Percentiles rank a stretch among this genome's conserved stretches.
phyloP scores from a whole-genome alignment of 164 flowering plant genomes.

The Dillenia suffruticosa region DNA sequence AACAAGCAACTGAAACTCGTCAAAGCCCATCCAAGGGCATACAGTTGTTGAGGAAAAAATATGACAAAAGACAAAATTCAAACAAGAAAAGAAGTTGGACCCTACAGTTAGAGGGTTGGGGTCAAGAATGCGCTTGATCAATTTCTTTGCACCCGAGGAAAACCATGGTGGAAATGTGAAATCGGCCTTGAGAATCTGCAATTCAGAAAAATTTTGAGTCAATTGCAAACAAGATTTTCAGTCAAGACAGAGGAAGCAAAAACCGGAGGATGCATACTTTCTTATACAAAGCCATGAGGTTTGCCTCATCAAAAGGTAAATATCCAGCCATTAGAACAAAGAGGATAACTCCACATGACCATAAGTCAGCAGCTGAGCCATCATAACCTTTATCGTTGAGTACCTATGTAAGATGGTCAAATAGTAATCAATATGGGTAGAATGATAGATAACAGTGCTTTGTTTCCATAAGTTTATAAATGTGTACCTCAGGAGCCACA shows the following conservation, averaged over 20 bases:
- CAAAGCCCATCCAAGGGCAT: neutral
- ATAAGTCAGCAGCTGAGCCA: conserved; percentile 83
- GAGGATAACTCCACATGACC: conserved; percentile 98
- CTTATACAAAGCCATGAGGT: conserved; percentile 55
- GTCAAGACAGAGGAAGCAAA: neutral
- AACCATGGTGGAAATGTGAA: conserved; percentile 82
- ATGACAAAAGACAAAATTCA: neutral
- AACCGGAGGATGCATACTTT: conserved; percentile 36
- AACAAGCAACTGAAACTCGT: neutral
- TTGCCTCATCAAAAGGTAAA: conserved; percentile 92
- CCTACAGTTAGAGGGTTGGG: conserved; percentile 88
- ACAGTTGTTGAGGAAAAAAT: no score
- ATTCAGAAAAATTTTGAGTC: conserved; percentile 5
- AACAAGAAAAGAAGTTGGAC: neutral
- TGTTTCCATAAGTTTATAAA: neutral
- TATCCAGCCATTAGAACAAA: conserved; percentile 94
- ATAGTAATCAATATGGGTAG: neutral
- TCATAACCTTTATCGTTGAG: conserved; percentile 80
- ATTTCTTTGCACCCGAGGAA: conserved; percentile 58
- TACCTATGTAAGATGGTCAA: conserved; percentile 42
- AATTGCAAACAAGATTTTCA: conserved; percentile 3
- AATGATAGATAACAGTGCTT: neutral
- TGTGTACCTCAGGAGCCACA: conserved; percentile 94
- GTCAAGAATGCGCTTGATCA: conserved; percentile 73
- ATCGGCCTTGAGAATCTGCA: conserved; percentile 73